Base-by-base conservation (phyloP, 768 basidiomycete species). In the Boletus subcaerulescens region DNA sequence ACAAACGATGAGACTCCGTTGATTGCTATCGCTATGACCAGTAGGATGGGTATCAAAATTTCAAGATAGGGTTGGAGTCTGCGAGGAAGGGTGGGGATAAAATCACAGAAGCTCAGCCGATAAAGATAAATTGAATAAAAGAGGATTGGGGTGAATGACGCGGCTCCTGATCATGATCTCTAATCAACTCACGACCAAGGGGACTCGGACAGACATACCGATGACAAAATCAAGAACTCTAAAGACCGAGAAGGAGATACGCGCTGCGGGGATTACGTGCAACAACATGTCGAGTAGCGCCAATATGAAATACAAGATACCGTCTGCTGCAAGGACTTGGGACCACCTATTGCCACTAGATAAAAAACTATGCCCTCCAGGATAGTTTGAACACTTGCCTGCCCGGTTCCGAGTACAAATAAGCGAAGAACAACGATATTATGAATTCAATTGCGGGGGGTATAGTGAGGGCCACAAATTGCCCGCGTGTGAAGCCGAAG, bases 1-100 rank as follows among this genome's bases (percentile, higher is more conserved):
- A 85, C 60, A 61, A 91, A 86, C 3, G 89, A 87, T 11, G 81
- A 80, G 14, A 86, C 65, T 56, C 83, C 82, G 64, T 85, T 86
- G 59, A 79, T 66, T 11, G 73, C 69, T 53, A 85, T 55, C 46
- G 85, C 77, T 31, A 77, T 64, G 12, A 86, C 84, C 48, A 90
- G 79, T 55, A 83, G 77, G 31, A 79, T 48, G 32, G 82, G 59
- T 11, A 88, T 71, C 11, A 76, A 64, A 43, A 76, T 69, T 59
- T 73, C 77, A 2, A 77, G 69, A 50, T 81, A 65, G 17, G 64
- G 69, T 44, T 74, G 79, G 50, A 83, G 71, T 13, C 76, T 77
- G 35, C 60, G 61, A 15, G 89, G 86, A 36, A 89, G 74, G 36
- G 66, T 65, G 45, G 77, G 73, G 42, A 85, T 65, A 57, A 88